phyloP scores from a whole-genome alignment of 2,329 filamentous ascomycete genomes.

The Pseudogymnoascus sp. region DNA sequence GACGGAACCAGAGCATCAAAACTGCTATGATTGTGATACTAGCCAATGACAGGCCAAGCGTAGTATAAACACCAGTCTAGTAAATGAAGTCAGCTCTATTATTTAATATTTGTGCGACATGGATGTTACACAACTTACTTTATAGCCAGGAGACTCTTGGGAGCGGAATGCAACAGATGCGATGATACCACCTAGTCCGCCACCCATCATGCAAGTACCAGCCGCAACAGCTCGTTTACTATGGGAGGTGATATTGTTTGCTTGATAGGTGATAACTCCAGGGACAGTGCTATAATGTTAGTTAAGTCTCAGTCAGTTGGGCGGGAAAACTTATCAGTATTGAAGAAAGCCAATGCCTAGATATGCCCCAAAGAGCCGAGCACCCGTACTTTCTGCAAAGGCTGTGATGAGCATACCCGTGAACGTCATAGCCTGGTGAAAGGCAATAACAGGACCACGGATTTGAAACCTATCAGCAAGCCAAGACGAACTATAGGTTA shows the following conservation, averaged over 20 bases:
- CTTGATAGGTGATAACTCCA: constrained; percentile 8
- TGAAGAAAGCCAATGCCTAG: not conserved
- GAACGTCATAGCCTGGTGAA: constrained; percentile 16
- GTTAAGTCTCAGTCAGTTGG: not conserved
- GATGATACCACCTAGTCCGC: constrained; percentile 8
- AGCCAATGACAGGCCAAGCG: not conserved
- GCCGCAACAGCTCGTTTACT: not conserved
- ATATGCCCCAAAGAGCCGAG: not conserved
- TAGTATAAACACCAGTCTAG: not conserved
- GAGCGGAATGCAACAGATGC: not conserved
- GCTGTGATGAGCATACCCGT: not conserved
- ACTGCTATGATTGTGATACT: not conserved
- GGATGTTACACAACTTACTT: not conserved
- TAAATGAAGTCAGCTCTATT: not conserved
- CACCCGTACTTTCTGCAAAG: not conserved
- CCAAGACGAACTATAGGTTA: not conserved
- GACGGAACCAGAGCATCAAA: not conserved
- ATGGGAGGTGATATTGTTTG: constrained; percentile 38
- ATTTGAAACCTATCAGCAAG: not conserved
- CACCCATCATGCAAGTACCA: not conserved
- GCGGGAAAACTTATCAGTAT: not conserved
- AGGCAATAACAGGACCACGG: not conserved
- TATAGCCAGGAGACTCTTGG: not conserved
- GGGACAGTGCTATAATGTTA: not conserved
- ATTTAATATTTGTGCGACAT: not conserved